Evolutionary conservation across 2,329 filamentous ascomycete genomes (phyloP), one percentile per base, ranked within the genome.

Genomic region (Coleophoma eucalyptorum): DNA sequence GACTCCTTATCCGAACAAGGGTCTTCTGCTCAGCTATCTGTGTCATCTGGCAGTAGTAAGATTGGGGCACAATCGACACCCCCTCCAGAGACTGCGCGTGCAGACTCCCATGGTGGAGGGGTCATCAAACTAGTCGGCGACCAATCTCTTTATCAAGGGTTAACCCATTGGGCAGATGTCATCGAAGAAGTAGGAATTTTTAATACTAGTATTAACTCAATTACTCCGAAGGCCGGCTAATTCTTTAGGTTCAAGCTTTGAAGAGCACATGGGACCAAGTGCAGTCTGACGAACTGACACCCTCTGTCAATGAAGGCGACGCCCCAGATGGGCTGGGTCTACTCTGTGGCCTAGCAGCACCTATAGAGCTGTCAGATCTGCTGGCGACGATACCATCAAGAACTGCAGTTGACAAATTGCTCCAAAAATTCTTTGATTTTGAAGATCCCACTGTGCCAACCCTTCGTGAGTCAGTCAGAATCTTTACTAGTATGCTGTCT

Each of bases 401-500:
- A 64, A 83, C 87, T 21, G 87, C 84, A 16, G 85, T 92, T 16
- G 82, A 96, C 61, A 84, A 89, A 18, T 74, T 97, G n/a, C 86
- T 96, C 52, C 84, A 84, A 53, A 83, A 91, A 51, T 97, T 94
- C 65, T 97, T 97, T 73, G 91, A 92, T 65, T 90, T 86, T 0
- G 75, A 81, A 68, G 80, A 84, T 53, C 80, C 79, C 44, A 77
- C 79, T 15, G 81, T 83, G 64, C 84, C 57, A 16, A 49, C 52
- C 15, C 57, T 55, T n/a, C 54, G 57, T 57, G 32, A 45, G 57
- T 49, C 7, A 15, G 13, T 26, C 18, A 12, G 20, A 69, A 45
- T 45, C 48, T 45, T 46, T 52, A 21, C 20, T 20, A 15, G 21
- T 20, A 20, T 11, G 10, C 55, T 59, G n/a, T 50, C 35, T 32